Conservation (phyloP, 495 filamentous ascomycete genomes). For the Amphirosellinia nigrospora region DNA sequence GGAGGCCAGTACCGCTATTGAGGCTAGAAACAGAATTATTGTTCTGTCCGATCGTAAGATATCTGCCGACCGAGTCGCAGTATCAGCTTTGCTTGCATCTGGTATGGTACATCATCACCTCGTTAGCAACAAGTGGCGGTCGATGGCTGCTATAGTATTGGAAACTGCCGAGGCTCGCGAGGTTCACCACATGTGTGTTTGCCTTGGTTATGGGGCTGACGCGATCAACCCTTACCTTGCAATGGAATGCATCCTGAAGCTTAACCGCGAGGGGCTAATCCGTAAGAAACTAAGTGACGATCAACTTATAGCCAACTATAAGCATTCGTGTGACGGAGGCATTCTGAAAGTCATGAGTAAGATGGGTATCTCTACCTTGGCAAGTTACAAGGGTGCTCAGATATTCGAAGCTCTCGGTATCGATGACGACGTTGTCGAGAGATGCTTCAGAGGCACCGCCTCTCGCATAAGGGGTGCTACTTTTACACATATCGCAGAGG, state of each 20-base stretch:
- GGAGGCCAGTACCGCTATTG: conserved; percentile 82
- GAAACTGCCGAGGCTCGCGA: conserved; percentile 98
- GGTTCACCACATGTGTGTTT: conserved; percentile 98
- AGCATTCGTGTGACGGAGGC: conserved; percentile 95
- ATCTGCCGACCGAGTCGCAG: conserved; percentile 79
- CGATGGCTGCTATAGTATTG: conserved; percentile 84
- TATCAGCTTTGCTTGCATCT: conserved; percentile 89
- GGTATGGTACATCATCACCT: conserved; percentile 98
- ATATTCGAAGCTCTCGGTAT: conserved; percentile 99
- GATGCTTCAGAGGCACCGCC: conserved; percentile 95
- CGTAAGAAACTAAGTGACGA: conserved; percentile 87
- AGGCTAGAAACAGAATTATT: conserved; percentile 84
- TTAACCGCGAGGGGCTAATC: conserved; percentile 94
- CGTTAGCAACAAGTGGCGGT: conserved; percentile 95
- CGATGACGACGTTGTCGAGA: conserved; percentile 93
- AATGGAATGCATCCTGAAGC: conserved; percentile 98
- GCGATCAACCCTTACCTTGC: conserved; percentile 97
- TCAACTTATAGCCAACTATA: conserved; percentile 92
- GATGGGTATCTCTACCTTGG: conserved; percentile 99
- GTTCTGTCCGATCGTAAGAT: conserved; percentile 91
- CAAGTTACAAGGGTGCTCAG: conserved; percentile 98
- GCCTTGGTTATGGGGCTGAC: conserved; percentile 95
- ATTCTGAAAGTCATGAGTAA: conserved; percentile 99
- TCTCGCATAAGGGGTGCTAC: conserved; percentile 96
- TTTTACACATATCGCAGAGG: conserved; percentile 93